Percentiles rank a stretch among this genome's conserved stretches.
These are phyloP conservation scores for Triticum urartu DNA, from an alignment of 176 grass and related monocot species.

Conservation along the genomic window DNA sequence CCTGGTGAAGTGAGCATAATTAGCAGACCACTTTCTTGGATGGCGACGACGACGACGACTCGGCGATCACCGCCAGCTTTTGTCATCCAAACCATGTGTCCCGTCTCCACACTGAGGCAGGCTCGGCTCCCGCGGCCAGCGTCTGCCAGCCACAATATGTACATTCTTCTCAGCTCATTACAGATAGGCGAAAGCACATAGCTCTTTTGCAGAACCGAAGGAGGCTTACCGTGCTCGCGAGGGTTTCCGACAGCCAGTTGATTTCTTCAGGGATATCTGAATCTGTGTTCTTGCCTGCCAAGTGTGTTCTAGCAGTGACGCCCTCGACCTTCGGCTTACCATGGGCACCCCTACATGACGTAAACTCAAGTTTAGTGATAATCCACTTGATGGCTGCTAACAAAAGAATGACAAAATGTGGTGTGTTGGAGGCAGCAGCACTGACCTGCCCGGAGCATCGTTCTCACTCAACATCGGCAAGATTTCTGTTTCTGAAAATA, in stretches of 20 bases:
- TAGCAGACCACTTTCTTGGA: not conserved
- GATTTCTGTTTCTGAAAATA: conserved; percentile 58
- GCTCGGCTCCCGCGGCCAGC: not conserved
- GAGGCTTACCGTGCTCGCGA: not conserved
- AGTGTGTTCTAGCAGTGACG: not conserved
- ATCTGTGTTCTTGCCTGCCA: not conserved
- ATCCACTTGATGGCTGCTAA: not conserved
- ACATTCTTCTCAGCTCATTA: not conserved
- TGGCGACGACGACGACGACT: not conserved
- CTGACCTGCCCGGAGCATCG: conserved; percentile 45
- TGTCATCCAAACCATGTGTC: not conserved
- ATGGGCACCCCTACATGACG: not conserved
- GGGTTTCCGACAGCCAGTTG: not conserved
- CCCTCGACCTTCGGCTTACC: not conserved
- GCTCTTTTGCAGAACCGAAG: not conserved
- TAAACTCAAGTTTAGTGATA: not conserved
- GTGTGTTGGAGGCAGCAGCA: not conserved
- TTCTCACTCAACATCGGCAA: conserved; percentile 36
- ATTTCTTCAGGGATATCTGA: not conserved
- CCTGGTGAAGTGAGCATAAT: not conserved
- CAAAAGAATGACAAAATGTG: not conserved
- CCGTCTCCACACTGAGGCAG: not conserved
- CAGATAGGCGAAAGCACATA: not conserved
- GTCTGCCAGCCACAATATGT: not conserved
- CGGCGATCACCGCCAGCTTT: not conserved